Evolutionary conservation across 805 yeast species (phyloP).

Genomic region (Metschnikowia dekortorum): DNA sequence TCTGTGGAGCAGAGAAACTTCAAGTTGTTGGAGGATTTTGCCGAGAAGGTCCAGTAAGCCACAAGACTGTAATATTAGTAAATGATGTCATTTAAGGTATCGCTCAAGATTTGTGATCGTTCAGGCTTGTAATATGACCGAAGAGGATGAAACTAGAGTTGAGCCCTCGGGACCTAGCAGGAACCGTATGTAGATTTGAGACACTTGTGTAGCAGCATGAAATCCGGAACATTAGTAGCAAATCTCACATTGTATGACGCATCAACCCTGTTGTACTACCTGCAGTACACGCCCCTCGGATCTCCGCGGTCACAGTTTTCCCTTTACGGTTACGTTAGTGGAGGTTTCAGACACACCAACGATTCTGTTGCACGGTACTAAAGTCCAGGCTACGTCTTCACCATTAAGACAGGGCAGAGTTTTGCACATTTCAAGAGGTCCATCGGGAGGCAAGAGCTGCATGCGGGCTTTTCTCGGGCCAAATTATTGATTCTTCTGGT

Average conservation of each 20-base stretch:
- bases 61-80: neutral
- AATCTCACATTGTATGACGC: neutral
- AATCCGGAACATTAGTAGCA: too few species aligned
- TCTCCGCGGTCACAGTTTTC: neutral
- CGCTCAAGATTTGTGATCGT: too few species aligned
- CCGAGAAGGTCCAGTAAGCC: slow-evolving; percentile 40
- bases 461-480: too few species aligned
- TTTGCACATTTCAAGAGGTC: neutral
- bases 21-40: slow-evolving; percentile 70
- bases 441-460: neutral
- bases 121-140: too few species aligned
- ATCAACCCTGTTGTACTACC: neutral
- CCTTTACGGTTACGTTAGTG: slow-evolving; percentile 7
- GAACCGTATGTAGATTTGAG: too few species aligned
- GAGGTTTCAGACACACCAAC: neutral
- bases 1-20: slow-evolving; percentile 83
- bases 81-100: neutral
- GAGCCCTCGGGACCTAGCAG: too few species aligned
- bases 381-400: neutral
- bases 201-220: too few species aligned
- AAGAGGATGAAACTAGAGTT: too few species aligned
- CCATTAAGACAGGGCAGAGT: neutral
- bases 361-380: neutral
- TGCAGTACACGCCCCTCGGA: slow-evolving; percentile 5
- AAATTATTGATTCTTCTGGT: neutral